These are phyloP conservation scores for Psilocybe mexicana DNA, from an alignment of 1,284 basidiomycete species.

Conservation along the genomic window DNA sequence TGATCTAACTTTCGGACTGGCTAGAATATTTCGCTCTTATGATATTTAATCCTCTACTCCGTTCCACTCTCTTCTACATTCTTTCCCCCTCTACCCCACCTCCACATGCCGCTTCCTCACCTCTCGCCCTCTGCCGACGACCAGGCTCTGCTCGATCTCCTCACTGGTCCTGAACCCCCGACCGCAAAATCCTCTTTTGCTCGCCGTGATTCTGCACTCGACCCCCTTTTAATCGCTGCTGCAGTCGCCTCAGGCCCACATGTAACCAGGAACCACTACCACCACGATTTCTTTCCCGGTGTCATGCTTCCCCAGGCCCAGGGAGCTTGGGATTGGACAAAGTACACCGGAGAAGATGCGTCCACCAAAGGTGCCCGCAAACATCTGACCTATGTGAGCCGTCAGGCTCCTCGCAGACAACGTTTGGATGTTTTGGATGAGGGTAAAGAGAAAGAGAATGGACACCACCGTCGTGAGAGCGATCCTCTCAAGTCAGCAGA, in stretches of 20 bases:
- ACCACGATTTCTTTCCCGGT: constrained; percentile 69
- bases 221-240: constrained; percentile 72
- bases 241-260: constrained; percentile 70
- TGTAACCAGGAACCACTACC: constrained; percentile 76
- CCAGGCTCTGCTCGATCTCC: constrained; percentile 50
- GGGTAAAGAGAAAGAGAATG: constrained; percentile 37
- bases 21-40: not conserved
- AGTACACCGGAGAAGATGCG: constrained; percentile 45
- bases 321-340: constrained; percentile 59
- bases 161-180: constrained; percentile 47
- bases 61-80: constrained; percentile 9
- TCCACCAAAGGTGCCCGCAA: constrained; percentile 40
- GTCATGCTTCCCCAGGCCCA: constrained; percentile 52
- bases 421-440: constrained; percentile 36
- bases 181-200: constrained; percentile 40
- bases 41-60: constrained; percentile 14
- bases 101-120: constrained; percentile 27
- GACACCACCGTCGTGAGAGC: constrained; percentile 29
- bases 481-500: constrained; percentile 32
- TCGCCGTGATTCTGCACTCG: constrained; percentile 66
- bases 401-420: constrained; percentile 68
- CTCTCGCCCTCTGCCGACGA: constrained; percentile 31
- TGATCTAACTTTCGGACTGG: not conserved
- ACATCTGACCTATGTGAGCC: constrained; percentile 61
- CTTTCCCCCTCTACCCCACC: constrained; percentile 10